A percentile compares a stretch with the other conserved stretches of the same genome.
These are phyloP conservation scores for Eimeria maxima DNA, from an alignment of 169 alveolate genomes.

Conservation along the genomic window DNA sequence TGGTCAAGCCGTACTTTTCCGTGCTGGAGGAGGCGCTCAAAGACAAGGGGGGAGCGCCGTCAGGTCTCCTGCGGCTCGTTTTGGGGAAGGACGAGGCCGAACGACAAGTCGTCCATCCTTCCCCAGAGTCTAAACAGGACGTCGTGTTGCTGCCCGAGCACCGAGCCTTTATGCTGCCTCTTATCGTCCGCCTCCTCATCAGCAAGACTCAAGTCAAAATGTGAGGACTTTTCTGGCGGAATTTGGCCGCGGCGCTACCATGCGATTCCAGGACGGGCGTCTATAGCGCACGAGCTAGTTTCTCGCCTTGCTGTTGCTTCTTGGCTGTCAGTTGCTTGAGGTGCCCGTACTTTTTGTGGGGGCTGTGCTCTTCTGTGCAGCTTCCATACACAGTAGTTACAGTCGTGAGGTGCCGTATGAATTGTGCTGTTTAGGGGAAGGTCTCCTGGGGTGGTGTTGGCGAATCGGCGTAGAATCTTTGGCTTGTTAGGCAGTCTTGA, in stretches of 20 bases:
- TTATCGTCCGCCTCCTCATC: slow-evolving; percentile 57
- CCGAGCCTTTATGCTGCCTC: slow-evolving; percentile 59
- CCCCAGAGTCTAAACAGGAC: slow-evolving; percentile 24
- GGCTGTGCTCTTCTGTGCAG: neutral
- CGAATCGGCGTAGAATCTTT: slow-evolving; percentile 46
- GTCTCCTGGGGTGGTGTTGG: slow-evolving; percentile 52
- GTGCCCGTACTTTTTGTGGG: neutral
- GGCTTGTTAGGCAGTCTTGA: slow-evolving; percentile 67
- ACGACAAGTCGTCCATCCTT: slow-evolving; percentile 17
- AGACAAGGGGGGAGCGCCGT: slow-evolving; percentile 64
- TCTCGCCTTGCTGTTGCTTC: neutral
- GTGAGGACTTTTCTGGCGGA: neutral
- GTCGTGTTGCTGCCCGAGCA: slow-evolving; percentile 58
- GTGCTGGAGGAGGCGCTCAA: slow-evolving; percentile 64
- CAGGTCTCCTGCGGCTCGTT: slow-evolving; percentile 59
- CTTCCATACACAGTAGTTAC: neutral
- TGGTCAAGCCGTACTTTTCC: slow-evolving; percentile 34
- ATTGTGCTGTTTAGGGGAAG: slow-evolving; percentile 54
- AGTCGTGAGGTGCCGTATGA: neutral
- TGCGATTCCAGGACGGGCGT: neutral
- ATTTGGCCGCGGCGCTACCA: neutral
- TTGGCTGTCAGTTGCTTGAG: neutral
- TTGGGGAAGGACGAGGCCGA: slow-evolving; percentile 51
- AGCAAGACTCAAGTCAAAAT: slow-evolving; percentile 56
- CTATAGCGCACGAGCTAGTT: neutral